phyloP scores from a whole-genome alignment of 768 basidiomycete genomes.

The Leccinum aurantiacum region DNA sequence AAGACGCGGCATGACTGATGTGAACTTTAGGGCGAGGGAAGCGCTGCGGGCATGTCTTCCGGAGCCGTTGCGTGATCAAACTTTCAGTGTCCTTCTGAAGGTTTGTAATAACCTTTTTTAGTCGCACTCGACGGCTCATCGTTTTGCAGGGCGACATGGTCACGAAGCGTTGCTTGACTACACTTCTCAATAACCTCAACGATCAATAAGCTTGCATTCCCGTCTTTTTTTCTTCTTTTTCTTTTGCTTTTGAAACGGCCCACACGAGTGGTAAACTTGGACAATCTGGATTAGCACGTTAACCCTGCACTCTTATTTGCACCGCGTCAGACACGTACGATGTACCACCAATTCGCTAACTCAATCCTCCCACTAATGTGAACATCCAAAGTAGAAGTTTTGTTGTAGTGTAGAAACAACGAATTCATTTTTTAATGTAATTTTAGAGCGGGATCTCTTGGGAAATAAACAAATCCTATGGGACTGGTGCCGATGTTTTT shows the following conservation, averaged over 20 bases:
- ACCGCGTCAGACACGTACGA: constrained; percentile 24
- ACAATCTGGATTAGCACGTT: constrained; percentile 32
- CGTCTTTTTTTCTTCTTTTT: background rate
- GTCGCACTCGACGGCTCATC: constrained; percentile 14
- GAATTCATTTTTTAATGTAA: constrained; percentile 16
- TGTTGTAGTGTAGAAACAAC: constrained; percentile 36
- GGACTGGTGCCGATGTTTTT: no score
- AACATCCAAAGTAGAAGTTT: constrained; percentile 31
- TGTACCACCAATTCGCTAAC: constrained; percentile 34
- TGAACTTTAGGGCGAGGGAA: constrained; percentile 75
- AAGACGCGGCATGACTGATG: constrained; percentile 12
- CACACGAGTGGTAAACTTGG: constrained; percentile 26
- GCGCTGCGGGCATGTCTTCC: constrained; percentile 94
- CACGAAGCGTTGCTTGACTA: constrained; percentile 91
- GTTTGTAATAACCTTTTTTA: constrained; percentile 38
- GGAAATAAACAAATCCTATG: no score
- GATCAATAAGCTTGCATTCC: constrained; percentile 46
- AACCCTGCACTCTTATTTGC: constrained; percentile 31
- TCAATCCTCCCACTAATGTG: constrained; percentile 33
- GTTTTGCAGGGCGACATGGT: constrained; percentile 86
- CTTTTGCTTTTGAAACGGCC: constrained; percentile 21
- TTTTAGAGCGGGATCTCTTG: background rate
- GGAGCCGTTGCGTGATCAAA: constrained; percentile 91
- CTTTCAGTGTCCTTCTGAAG: constrained; percentile 89
- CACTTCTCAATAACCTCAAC: constrained; percentile 83